These are phyloP conservation scores for Colletotrichum sp. DNA, from an alignment of 2,329 filamentous ascomycete species.

Conservation along the genomic window DNA sequence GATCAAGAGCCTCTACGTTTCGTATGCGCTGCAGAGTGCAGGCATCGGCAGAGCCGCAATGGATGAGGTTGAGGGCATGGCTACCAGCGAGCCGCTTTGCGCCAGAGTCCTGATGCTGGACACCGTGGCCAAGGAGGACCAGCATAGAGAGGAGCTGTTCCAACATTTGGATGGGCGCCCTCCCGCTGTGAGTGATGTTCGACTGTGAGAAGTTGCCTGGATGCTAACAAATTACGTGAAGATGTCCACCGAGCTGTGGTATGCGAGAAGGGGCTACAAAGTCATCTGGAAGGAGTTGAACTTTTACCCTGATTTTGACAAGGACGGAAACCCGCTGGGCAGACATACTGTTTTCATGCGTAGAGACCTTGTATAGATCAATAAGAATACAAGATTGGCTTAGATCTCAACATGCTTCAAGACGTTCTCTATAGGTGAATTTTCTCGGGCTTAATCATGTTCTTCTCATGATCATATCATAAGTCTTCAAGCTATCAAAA, in stretches of 20 bases:
- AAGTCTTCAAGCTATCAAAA: not conserved
- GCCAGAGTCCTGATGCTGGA: slow-evolving; percentile 30
- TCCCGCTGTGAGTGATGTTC: not conserved
- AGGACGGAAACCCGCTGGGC: not conserved
- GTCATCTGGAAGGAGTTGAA: slow-evolving; percentile 25
- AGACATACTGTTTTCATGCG: slow-evolving; percentile 8
- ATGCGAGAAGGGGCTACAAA: slow-evolving; percentile 29
- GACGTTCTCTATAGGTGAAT: fast-evolving
- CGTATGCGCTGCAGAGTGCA: slow-evolving; percentile 25
- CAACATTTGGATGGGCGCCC: not conserved
- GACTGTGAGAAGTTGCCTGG: fast-evolving
- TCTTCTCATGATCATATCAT: not conserved
- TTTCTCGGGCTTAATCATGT: not conserved
- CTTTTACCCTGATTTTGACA: slow-evolving; percentile 18
- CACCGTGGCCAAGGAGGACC: slow-evolving; percentile 28
- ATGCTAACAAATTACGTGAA: not conserved
- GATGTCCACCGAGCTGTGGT: slow-evolving; percentile 34
- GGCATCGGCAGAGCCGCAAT: slow-evolving; percentile 33
- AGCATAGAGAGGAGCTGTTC: not conserved
- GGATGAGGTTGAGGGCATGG: slow-evolving; percentile 32
- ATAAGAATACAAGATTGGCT: too few species aligned
- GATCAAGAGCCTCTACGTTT: slow-evolving; percentile 35
- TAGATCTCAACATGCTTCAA: fast-evolving
- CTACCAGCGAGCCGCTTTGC: slow-evolving; percentile 25
- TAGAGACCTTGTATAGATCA: not conserved